Percentiles rank a stretch among this genome's conserved stretches.
phyloP scores from a whole-genome alignment of 768 basidiomycete species.

The Termitomyces sp. region DNA sequence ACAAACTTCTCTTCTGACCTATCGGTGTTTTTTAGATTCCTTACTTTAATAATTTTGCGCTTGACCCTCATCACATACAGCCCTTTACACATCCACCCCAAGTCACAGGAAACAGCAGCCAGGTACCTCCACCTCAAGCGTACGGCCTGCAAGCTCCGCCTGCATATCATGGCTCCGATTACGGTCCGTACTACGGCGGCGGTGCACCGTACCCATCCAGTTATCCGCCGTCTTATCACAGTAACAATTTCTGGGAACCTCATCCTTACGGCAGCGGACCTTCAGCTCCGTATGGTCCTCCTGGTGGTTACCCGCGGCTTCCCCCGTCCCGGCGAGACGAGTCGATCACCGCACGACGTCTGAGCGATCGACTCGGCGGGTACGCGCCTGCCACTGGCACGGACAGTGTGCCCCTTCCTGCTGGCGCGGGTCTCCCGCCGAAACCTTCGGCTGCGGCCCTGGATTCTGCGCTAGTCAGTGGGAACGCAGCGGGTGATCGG shows the following conservation, averaged over 20 bases:
- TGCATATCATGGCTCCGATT: conserved; percentile 36
- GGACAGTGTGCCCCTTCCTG: conserved; percentile 40
- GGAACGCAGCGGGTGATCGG: conserved; percentile 38
- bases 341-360: conserved; percentile 51
- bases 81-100: conserved; percentile 80
- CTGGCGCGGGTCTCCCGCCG: conserved; percentile 72
- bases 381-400: conserved; percentile 49
- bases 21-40: conserved; percentile 51
- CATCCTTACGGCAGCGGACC: conserved; percentile 37
- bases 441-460: conserved; percentile 62
- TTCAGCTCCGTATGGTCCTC: conserved; percentile 32
- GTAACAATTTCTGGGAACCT: conserved; percentile 36
- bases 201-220: conserved; percentile 25
- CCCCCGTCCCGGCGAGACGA: conserved; percentile 54
- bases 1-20: conserved; percentile 8
- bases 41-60: conserved; percentile 93
- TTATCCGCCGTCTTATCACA: conserved; percentile 43
- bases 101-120: conserved; percentile 56
- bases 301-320: conserved; percentile 32
- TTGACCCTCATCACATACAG: conserved; percentile 92
- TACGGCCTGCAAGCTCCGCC: conserved; percentile 71
- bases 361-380: conserved; percentile 82
- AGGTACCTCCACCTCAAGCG: conserved; percentile 78
- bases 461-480: conserved; percentile 49
- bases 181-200: conserved; percentile 31